Evolutionary conservation across 768 basidiomycete genomes (phyloP).

Genomic region (Xerocomus potaroensis): DNA sequence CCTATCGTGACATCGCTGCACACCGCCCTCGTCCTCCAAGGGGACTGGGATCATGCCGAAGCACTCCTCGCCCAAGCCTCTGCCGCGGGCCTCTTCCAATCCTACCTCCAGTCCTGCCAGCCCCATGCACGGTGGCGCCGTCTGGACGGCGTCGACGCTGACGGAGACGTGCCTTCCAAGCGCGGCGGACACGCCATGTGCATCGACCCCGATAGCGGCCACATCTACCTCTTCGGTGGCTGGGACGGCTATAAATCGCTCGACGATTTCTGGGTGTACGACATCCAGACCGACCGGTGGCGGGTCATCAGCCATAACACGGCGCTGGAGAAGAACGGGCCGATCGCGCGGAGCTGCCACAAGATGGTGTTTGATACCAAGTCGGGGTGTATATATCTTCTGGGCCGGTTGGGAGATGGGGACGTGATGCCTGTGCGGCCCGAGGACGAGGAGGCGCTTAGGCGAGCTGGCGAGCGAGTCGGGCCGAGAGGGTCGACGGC

Average conservation of each 20-base stretch:
- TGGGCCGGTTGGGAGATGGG: conserved; percentile 63
- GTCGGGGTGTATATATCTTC: conserved; percentile 64
- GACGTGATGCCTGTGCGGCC: conserved; percentile 36
- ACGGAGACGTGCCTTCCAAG: conserved; percentile 58
- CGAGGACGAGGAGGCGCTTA: conserved; percentile 17
- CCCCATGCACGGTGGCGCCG: conserved; percentile 61
- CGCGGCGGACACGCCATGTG: conserved; percentile 84
- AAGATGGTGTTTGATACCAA: conserved; percentile 78
- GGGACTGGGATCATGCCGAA: conserved; percentile 60
- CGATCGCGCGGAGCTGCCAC: conserved; percentile 70
- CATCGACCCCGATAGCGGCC: conserved; percentile 56
- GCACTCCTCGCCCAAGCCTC: conserved; percentile 46
- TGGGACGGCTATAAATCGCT: conserved; percentile 71
- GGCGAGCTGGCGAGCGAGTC: conserved; percentile 21
- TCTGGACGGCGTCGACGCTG: conserved; percentile 54
- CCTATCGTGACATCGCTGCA: conserved; percentile 66
- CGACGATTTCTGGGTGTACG: conserved; percentile 78
- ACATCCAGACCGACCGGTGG: conserved; percentile 59
- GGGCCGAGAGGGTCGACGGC: conserved; percentile 20
- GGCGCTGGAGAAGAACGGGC: conserved; percentile 56
- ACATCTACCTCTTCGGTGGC: conserved; percentile 75
- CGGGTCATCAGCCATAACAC: conserved; percentile 52
- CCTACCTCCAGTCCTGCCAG: conserved; percentile 50
- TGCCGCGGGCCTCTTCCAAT: conserved; percentile 55
- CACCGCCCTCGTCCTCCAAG: conserved; percentile 58